Percentiles rank a stretch among this genome's conserved stretches.
These are phyloP conservation scores for Trichosporon sp. DNA, from an alignment of 1,284 basidiomycete species.

Conservation along the genomic window DNA sequence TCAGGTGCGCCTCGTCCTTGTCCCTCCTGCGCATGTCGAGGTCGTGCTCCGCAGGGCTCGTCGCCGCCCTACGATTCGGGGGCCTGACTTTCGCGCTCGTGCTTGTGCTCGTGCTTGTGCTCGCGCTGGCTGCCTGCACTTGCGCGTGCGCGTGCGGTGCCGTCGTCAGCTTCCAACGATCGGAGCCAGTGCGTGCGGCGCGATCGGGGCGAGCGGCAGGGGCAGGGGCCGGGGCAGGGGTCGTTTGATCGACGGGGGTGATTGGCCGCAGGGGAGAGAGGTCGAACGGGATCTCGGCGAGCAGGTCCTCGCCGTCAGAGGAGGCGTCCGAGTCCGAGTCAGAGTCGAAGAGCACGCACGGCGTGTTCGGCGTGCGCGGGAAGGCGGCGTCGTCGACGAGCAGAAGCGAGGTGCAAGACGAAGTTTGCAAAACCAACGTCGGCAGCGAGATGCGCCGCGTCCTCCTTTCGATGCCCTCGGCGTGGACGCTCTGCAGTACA, in stretches of 20 bases:
- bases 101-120: neutral
- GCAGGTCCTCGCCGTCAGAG: neutral
- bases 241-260: neutral
- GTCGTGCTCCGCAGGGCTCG: neutral
- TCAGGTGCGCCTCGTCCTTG: neutral
- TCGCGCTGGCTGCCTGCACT: no score
- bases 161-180: no score
- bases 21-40: neutral
- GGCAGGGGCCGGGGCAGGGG: neutral
- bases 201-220: neutral
- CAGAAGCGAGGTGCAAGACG: neutral
- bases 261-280: neutral
- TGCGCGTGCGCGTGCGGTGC: no score
- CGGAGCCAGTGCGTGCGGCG: neutral
- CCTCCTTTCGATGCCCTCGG: neutral
- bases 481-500: neutral
- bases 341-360: neutral
- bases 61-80: neutral
- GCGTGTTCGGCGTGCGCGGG: no score
- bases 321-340: neutral
- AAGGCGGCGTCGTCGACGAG: neutral
- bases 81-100: neutral
- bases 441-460: neutral
- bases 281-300: neutral
- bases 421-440: conserved; percentile 1